Conservation (phyloP, 2,329 filamentous ascomycete species). For the Microcyclospora pomicola region DNA sequence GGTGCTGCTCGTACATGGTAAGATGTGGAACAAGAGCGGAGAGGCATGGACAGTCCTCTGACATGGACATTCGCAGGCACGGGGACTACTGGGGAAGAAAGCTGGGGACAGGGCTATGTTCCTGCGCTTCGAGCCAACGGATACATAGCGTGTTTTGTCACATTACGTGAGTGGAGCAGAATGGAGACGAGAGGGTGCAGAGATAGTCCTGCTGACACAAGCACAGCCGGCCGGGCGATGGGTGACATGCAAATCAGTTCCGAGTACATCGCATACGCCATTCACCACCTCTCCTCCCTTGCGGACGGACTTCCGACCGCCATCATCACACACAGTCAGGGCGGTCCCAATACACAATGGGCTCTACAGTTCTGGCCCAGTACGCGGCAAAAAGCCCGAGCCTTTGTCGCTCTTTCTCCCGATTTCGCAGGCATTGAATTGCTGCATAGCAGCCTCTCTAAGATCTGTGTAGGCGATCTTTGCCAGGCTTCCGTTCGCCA, state of each 20-base stretch:
- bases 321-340: conserved; percentile 19
- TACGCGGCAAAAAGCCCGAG: conserved; percentile 12
- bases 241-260: conserved; percentile 21
- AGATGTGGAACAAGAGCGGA: background rate
- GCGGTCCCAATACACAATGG: conserved; percentile 19
- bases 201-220: background rate
- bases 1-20: conserved; percentile 18
- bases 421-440: conserved; percentile 18
- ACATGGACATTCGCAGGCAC: conserved; percentile 7
- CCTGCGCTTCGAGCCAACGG: conserved; percentile 16
- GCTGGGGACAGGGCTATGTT: conserved; percentile 18
- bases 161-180: conserved; percentile 10
- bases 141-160: conserved; percentile 21
- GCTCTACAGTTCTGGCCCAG: conserved; percentile 20
- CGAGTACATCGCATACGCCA: conserved; percentile 19
- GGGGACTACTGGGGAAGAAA: conserved; percentile 14
- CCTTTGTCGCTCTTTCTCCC: conserved; percentile 17
- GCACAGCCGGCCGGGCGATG: conserved; percentile 15
- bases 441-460: conserved; percentile 8
- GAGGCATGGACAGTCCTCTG: background rate
- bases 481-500: conserved; percentile 20
- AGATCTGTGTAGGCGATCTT: conserved; percentile 13
- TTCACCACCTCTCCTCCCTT: conserved; percentile 16
- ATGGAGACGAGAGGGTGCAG: background rate
- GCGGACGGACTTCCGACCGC: conserved; percentile 14